Base-by-base conservation (phyloP, 257 asterid species). In the Fraxinus pennsylvanica region DNA sequence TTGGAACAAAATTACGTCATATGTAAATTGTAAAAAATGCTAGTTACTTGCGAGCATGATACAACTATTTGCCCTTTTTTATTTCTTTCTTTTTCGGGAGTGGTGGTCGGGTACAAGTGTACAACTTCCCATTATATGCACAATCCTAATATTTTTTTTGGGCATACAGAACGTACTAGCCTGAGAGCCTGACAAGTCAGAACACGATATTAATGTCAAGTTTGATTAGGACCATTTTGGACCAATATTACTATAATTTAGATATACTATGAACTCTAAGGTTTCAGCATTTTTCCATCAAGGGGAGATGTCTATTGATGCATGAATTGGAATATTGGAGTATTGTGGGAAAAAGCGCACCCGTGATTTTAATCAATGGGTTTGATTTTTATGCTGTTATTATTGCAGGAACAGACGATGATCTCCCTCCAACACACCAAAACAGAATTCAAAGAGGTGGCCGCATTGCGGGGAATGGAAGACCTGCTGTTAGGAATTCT, bases 341-440 rank as follows among this genome's bases (percentile, higher is more conserved):
- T 54, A 19, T 54, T 54, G 10, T 54, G 22, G 25, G 65, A 8
- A 54, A 52, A 54, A 54, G 25, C 9, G 2, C 65, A 54, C 9
- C 10, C 19, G 65, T 54, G 65, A 54, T 54, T 17, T 15, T 54
- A n/a, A 54, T 15, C 9, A 15, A 19, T 19, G 10, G 25, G 22
- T 19, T 54, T 17, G 25, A 54, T 54, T 54, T 52, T 54, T 19
- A 54, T 68, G 63, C 32, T 74, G 83, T 70, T 79, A 68, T 41
- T 82, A 47, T 75, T 88, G 76, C 94, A 92, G 97, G 97, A 80
- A 94, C 97, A 13, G 97, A 92, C 81, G 97, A 94, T 81, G 99
- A 92, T 86, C 89, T 92, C 69, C 99, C 99, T 68, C 97, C 97
- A 39, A 89, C 96, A 72, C 97, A 91, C 82, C 97, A 89, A 85